Evolutionary conservation across 495 filamentous ascomycete species (phyloP).

Genomic region (Penicillium tannophilum): DNA sequence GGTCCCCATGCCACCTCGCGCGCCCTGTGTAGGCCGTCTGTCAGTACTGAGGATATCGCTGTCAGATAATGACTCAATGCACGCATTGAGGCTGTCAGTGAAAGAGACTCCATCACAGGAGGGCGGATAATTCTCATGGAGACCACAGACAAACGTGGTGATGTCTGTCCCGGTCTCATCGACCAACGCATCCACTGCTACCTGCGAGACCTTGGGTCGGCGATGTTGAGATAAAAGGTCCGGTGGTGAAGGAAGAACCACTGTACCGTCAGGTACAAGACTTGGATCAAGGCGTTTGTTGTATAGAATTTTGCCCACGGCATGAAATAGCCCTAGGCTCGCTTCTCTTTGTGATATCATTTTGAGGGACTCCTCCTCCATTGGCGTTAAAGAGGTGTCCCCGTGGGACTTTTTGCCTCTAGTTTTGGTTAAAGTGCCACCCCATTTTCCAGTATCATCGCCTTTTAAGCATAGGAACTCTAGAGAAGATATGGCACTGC

Average conservation of each 20-base stretch:
- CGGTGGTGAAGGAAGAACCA: conserved; percentile 54
- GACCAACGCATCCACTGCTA: conserved; percentile 71
- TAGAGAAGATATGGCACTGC: conserved; percentile 84
- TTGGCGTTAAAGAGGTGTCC: conserved; percentile 59
- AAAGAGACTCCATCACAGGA: conserved; percentile 71
- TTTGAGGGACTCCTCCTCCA: conserved; percentile 71
- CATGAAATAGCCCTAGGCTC: conserved; percentile 91
- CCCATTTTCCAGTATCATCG: conserved; percentile 64
- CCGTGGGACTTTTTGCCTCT: conserved; percentile 54
- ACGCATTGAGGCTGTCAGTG: conserved; percentile 69
- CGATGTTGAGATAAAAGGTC: conserved; percentile 61
- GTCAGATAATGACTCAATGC: conserved; percentile 83
- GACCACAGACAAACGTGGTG: conserved; percentile 82
- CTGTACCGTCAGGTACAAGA: conserved; percentile 21
- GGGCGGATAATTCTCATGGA: conserved; percentile 91
- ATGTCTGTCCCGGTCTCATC: conserved; percentile 90
- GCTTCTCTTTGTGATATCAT: conserved; percentile 82
- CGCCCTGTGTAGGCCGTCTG: conserved; percentile 31
- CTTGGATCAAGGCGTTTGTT: conserved; percentile 71
- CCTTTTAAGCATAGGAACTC: conserved; percentile 86
- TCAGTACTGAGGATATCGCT: conserved; percentile 73
- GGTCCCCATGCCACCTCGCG: conserved; percentile 33
- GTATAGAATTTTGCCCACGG: conserved; percentile 91
- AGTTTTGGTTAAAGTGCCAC: conserved; percentile 62
- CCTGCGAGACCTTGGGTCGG: conserved; percentile 67